These are phyloP conservation scores for Lantana camara DNA, from an alignment of 257 asterid species.

Conservation along the genomic window DNA sequence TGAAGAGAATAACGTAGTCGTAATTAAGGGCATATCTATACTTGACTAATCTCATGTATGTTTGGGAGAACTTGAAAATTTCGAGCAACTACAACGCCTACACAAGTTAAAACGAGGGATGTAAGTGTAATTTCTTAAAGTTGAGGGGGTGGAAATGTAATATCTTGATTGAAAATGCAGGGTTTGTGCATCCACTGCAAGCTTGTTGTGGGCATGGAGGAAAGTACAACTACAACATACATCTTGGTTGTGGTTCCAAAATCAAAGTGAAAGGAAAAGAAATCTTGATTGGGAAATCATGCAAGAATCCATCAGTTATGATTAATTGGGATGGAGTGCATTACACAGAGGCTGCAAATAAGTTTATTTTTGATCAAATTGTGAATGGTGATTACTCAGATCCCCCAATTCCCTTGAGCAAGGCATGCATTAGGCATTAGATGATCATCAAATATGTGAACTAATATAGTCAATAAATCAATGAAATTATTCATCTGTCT, in stretches of 20 bases:
- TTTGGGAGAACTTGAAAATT: no score
- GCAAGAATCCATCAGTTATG: constrained; percentile 58
- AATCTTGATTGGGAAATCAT: constrained; percentile 65
- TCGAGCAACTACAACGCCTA: no score
- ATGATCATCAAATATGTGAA: not conserved
- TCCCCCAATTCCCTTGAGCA: constrained; percentile 66
- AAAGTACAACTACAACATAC: constrained; percentile 66
- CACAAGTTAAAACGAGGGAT: no score
- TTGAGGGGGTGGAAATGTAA: not conserved
- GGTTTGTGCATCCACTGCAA: constrained; percentile 65
- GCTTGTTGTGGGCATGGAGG: constrained; percentile 98
- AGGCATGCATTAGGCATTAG: constrained; percentile 49
- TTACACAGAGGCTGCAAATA: constrained; percentile 77
- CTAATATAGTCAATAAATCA: not conserved
- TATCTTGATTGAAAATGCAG: constrained; percentile 45
- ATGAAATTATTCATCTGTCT: constrained; percentile 7
- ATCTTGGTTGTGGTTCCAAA: constrained; percentile 65
- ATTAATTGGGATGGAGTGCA: constrained; percentile 90
- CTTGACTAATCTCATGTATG: no score
- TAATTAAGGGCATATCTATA: no score
- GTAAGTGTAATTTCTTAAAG: not conserved
- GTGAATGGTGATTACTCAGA: constrained; percentile 75
- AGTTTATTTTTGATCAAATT: constrained; percentile 65
- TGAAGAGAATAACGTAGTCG: no score
- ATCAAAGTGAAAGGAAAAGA: constrained; percentile 63